These are phyloP conservation scores for Podospora tetraspora DNA, from an alignment of 495 filamentous ascomycete genomes.

Conservation along the genomic window DNA sequence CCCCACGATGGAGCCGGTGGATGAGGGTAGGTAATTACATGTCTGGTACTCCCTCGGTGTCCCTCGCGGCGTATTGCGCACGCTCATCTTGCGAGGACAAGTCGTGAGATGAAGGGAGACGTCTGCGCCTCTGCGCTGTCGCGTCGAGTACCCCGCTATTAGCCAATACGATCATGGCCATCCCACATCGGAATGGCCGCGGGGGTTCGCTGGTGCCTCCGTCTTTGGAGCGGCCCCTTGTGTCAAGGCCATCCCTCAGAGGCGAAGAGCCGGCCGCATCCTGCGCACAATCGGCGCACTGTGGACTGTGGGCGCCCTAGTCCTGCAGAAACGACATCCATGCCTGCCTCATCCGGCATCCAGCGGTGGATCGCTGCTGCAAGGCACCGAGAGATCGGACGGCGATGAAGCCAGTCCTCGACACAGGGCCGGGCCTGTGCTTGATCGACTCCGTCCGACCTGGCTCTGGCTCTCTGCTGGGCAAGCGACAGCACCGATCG, in stretches of 20 bases:
- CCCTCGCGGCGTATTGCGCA: background rate
- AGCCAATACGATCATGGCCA: conserved; percentile 6
- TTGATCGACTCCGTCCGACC: conserved; percentile 3
- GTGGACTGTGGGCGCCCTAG: background rate
- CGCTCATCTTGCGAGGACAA: conserved; percentile 17
- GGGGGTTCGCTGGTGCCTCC: conserved; percentile 7
- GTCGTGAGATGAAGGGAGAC: conserved; percentile 7
- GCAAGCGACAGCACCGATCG: background rate
- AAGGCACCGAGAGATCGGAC: conserved; percentile 10
- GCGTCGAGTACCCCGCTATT: conserved; percentile 27
- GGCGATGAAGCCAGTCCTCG: conserved; percentile 15
- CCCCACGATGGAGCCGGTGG: background rate
- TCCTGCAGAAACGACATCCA: conserved; percentile 24
- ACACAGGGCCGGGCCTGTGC: conserved; percentile 2
- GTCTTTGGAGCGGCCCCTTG: background rate
- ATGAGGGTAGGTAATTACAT: background rate
- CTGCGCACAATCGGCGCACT: conserved; percentile 11
- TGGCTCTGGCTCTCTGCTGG: background rate
- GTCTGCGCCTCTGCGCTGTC: conserved; percentile 26
- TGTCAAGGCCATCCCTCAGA: background rate
- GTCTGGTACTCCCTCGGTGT: background rate
- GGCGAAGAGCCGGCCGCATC: conserved; percentile 14
- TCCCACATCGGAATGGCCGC: conserved; percentile 14
- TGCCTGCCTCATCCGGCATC: conserved; percentile 15
- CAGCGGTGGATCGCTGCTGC: conserved; percentile 13